These are phyloP conservation scores for Penicillium dipodomyicola DNA, from an alignment of 495 filamentous ascomycete genomes.

Conservation along the genomic window DNA sequence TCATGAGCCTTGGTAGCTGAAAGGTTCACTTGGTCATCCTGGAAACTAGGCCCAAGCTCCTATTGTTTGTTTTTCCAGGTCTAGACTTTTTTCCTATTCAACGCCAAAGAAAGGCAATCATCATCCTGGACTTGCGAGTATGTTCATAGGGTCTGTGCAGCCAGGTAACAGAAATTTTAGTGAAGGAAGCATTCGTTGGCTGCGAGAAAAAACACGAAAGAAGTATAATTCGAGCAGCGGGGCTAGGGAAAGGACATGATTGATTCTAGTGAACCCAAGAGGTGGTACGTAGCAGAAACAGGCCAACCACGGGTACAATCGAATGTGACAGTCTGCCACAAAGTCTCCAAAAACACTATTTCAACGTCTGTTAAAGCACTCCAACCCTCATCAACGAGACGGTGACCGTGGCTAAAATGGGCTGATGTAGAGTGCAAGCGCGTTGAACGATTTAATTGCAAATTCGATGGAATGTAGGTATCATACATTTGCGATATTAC, in stretches of 20 bases:
- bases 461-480: too few species aligned
- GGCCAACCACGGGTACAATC: constrained; percentile 1
- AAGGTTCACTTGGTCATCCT: neutral
- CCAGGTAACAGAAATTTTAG: constrained; percentile 1
- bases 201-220: neutral
- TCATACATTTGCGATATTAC: neutral
- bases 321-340: neutral
- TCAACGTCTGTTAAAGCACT: neutral
- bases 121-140: neutral
- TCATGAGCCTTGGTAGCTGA: too few species aligned
- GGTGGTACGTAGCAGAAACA: neutral
- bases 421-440: neutral
- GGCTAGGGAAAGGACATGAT: neutral
- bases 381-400: neutral
- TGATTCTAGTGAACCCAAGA: neutral
- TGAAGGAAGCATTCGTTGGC: neutral
- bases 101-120: neutral
- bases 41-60: neutral
- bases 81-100: constrained; percentile 1
- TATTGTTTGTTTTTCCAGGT: neutral
- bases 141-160: neutral
- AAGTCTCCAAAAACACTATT: neutral
- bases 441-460: neutral
- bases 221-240: constrained; percentile 2
- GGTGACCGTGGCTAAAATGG: constrained; percentile 4